Evolutionary conservation across 345 rosid species (phyloP), one percentile per base, ranked within the genome.

Genomic region (Brassica incana): DNA sequence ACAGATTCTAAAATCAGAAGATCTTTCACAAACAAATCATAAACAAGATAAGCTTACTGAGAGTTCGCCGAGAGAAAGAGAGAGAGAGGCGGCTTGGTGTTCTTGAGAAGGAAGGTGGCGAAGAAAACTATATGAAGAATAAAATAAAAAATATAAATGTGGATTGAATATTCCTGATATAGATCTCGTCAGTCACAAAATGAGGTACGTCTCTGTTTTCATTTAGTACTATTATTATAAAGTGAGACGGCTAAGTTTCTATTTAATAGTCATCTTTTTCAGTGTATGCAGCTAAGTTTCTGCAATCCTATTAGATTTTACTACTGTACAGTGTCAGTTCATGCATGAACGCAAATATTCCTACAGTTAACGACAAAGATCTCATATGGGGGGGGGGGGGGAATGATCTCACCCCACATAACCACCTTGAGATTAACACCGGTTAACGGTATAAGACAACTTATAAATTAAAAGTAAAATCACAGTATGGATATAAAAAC

Each of bases 71-170:
- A 58, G 74, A 67, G 60, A 16, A 20, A 58, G 65, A 67, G 70
- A 36, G 54, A 48, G 75, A 40, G 56, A 48, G 75, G 71, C 14
- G 69, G 36, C n/a, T 79, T 79, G 18, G 54, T 58, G 14, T 66
- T 29, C 30, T 79, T 29, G 45, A 25, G 78, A 74, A 73, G 78
- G 82, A 79, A 68, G 78, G 82, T 74, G 82, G 78, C 78, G 59
- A 56, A 72, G 81, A 65, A 78, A 29, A 38, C 43, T 11, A 20
- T 15, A 54, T 25, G 15, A 9, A 12, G 1, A 67, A 63, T 29
- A 30, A 1, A 6, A 30, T 14, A 12, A 2, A 30, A 6, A 5
- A 5, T 12, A n/a, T 1, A 54, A 60, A 63, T 29, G 35, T 62
- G 12, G 38, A 29, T 12, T 62, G 67, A 62, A 29, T 62, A 62